Evolutionary conservation across 495 filamentous ascomycete species (phyloP), one percentile per base, ranked within the genome.

Genomic region (Hypoxylon intermedium): DNA sequence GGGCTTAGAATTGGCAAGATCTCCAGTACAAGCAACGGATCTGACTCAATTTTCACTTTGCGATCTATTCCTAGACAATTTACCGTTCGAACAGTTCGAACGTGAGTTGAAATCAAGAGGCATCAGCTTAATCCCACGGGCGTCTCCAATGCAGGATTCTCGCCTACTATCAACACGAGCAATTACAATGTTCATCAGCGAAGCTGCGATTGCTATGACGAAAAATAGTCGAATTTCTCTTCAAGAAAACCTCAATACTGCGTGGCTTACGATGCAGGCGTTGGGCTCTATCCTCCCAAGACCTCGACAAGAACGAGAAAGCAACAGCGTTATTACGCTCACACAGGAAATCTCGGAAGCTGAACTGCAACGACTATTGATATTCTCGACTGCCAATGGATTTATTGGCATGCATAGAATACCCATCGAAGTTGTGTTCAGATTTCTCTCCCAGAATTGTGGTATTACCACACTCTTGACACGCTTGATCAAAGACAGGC

Each of bases 71-170:
- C n/a, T 41, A 2, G 3, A 53, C 11, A 16, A 55, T 48, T 38
- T 65, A 12, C 61, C 61, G 5, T 65, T 51, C 36, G 49, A 55
- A 21, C 20, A 7, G 23, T 55, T 58, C 19, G 55, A 54, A 28
- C 37, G 13, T 4, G 20, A 54, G 2, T 31, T 38, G 16, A 16
- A 3, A 12, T 28, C 3, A 9, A 45, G 13, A 36, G n/a, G 40
- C 19, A 30, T 65, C 18, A 19, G 7, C 5, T 20, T 41, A 3
- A 30, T 30, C 11, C 16, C n/a, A n/a, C 9, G 2, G 4, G 16
- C 61, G 2, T 59, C 55, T 11, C 49, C 54, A 9, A 20, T 34
- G 38, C 54, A 41, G 1, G 50, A 55, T 13, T 55, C 5, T 1
- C 15, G 30, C 2, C 12, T 59, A 2, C 15, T 55, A 4, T 44